Percentiles rank a stretch among this genome's conserved stretches.
Evolutionary conservation across 148 eudicot species (phyloP).

Genomic region (Pouteria glomerata): DNA sequence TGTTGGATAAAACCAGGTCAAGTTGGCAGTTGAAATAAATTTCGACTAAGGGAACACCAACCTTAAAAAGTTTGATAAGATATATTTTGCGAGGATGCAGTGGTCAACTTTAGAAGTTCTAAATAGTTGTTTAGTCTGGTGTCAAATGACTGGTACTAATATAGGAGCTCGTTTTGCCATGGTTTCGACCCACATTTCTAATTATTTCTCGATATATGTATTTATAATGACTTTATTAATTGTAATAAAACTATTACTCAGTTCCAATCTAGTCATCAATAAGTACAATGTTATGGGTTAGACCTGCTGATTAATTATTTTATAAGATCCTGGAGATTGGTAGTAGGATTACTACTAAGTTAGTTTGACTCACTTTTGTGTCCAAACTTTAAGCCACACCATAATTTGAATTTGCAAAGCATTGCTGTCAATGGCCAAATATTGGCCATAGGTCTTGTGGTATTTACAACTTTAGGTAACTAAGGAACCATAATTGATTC

Average conservation of each 20-base stretch:
- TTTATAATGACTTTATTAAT: too few relatives aligned
- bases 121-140: neutral
- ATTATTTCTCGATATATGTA: too few relatives aligned
- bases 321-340: neutral
- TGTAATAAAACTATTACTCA: too few relatives aligned
- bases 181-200: neutral
- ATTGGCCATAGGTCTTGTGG: conserved; percentile 55
- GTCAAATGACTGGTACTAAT: neutral
- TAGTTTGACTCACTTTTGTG: neutral
- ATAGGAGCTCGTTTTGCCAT: neutral
- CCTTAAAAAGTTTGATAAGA: neutral
- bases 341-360: neutral
- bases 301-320: neutral
- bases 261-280: too few relatives aligned
- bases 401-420: conserved; percentile 77
- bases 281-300: neutral
- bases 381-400: conserved; percentile 66
- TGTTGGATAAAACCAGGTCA: neutral
- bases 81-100: neutral
- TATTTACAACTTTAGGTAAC: conserved; percentile 59
- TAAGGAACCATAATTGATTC: conserved; percentile 90
- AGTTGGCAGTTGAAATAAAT: too few relatives aligned
- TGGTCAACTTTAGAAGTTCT: neutral
- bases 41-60: too few relatives aligned
- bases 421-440: conserved; percentile 75